Evolutionary conservation across 2,329 filamentous ascomycete species (phyloP), one percentile per base, ranked within the genome.

Genomic region (Pleomassaria siparia): DNA sequence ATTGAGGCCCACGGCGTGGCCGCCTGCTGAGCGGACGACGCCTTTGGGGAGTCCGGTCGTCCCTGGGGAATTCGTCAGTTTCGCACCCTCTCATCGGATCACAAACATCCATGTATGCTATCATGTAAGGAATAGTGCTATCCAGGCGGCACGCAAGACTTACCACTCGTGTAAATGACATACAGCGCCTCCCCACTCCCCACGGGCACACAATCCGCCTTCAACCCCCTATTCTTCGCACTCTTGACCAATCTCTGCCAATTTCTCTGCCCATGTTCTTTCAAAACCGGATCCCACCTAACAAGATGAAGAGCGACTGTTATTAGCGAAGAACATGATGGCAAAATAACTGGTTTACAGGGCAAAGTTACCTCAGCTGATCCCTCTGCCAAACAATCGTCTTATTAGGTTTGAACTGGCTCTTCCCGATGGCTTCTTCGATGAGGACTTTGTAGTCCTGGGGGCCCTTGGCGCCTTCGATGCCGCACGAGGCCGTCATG

Each of bases 401-500:
- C 66, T 84, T 85, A 4, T 73, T 66, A 1, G 91, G 89, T 70
- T 92, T 91, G 73, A 87, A 85, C 3, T 70, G 68, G 48, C 88
- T 86, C 36, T 86, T 76, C 20, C 76, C 66, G 39, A 92, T 75
- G 1, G 90, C 91, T 28, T 85, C 88, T 54, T 86, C 81, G 40
- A 96, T 84, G 57, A 95, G 82, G 0, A 84, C 82, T 55, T 66
- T 69, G 70, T 96, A 96, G n/a, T 82, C 74, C 50, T 89, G 79
- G 1, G 90, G 85, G 1, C 87, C 86, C 70, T 95, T 95, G 43
- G 78, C 78, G 3, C 91, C 91, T 60, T 96, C 91, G 46, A 96
- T 91, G 26, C 91, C 91, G 70, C 91, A 96, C 8, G 89, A 95
- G 0, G 91, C 91, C 0, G 91, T 96, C 67, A 96, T 81, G 40